Evolutionary conservation across 2,329 filamentous ascomycete genomes (phyloP), one percentile per base, ranked within the genome.

Genomic region (Scedosporium dehoogii): DNA sequence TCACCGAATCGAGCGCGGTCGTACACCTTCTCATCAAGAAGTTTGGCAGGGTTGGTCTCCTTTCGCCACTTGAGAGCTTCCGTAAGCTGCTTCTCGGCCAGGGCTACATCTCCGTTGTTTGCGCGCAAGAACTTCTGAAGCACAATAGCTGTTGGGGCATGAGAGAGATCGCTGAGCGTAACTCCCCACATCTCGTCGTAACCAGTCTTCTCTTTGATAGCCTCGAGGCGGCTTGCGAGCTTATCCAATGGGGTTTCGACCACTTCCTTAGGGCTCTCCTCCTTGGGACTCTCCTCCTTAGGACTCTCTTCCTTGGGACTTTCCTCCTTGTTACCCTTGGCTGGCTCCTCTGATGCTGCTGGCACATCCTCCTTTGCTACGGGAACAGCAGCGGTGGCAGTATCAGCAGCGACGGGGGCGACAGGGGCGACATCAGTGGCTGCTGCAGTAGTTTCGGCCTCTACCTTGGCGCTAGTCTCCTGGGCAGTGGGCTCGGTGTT

Each of bases 61-160:
- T 89, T 89, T 64, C 93, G 86, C 91, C 92, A 97, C 67, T 88
- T 82, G 51, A 97, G 81, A 1, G 92, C 92, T 69, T 88, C 86
- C 63, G 78, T 80, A 55, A 97, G 84, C 77, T 97, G 92, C 62
- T 87, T 84, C 71, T 87, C 86, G 16, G 92, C 90, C 71, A 87
- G 87, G 61, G 80, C 79, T 6, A 91, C 73, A 70, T 96, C 86
- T 65, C 88, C 87, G 65, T 87, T 85, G 73, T 97, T 97, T 72
- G 92, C 93, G 68, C 92, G 90, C 62, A 97, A 84, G 77, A 92
- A 97, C 79, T 97, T 97, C 73, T 96, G 91, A 58, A 97, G 80
- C 60, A 97, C 84, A 68, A 96, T 87, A 71, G 89, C 87, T 58
- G 89, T 92, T 62, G 90, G 90, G 60, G 92, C 81, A 21, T 76